Evolutionary conservation across 306 rosid species (phyloP).

Genomic region (Rosa lucieae): DNA sequence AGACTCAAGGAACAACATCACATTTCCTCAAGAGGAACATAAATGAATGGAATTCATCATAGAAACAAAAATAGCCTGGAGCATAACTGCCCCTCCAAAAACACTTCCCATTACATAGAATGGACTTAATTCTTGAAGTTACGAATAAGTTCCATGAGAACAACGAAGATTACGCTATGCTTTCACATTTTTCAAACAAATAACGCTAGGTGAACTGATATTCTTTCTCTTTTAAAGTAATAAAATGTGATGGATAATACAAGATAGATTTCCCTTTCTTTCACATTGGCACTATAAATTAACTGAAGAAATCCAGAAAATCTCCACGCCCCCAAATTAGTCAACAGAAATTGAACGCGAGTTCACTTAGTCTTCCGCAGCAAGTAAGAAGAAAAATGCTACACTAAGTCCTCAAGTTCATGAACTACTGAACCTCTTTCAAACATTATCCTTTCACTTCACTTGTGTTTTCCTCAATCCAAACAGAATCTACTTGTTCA

Average conservation of each 20-base stretch:
- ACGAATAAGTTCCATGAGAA: neutral
- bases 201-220: too few species aligned
- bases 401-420: neutral
- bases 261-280: too few species aligned
- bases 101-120: neutral
- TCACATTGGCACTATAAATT: neutral
- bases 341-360: neutral
- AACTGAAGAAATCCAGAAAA: neutral
- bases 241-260: too few species aligned
- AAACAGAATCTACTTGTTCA: neutral
- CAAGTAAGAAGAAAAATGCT: neutral
- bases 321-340: neutral
- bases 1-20: neutral
- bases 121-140: neutral
- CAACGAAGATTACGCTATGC: neutral
- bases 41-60: too few species aligned
- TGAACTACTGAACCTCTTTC: neutral
- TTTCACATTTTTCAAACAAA: neutral
- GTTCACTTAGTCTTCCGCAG: neutral
- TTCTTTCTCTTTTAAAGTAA: too few species aligned
- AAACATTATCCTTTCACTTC: neutral
- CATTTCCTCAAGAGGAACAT: neutral
- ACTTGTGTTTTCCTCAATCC: neutral
- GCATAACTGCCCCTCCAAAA: too few species aligned
- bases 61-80: neutral